A percentile compares a stretch with the other conserved stretches of the same genome.
phyloP scores from a whole-genome alignment of 805 yeast genomes.

The Zygosaccharomyces pseudorouxii region DNA sequence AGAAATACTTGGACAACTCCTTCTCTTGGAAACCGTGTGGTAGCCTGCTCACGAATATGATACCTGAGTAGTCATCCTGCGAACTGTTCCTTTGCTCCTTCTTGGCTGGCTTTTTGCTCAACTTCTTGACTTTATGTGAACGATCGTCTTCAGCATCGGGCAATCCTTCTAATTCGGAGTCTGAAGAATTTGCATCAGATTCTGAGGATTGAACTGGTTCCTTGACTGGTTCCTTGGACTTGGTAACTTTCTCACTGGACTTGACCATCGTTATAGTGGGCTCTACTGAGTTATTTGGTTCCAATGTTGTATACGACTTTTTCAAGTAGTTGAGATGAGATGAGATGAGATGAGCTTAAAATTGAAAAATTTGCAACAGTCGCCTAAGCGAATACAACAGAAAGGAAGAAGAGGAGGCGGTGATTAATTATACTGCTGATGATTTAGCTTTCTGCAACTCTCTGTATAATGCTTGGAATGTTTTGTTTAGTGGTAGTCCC shows the following conservation, averaged over 20 bases:
- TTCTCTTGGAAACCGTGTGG: slow-evolving; percentile 90
- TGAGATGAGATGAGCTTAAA: slow-evolving; percentile 18
- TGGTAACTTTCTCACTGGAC: slow-evolving; percentile 12
- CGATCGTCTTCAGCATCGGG: slow-evolving; percentile 33
- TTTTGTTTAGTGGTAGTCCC: slow-evolving; percentile 70
- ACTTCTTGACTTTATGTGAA: slow-evolving; percentile 30
- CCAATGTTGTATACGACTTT: no score
- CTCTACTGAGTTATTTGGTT: neutral
- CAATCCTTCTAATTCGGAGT: slow-evolving; percentile 33
- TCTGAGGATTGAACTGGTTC: slow-evolving; percentile 19
- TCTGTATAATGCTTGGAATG: slow-evolving; percentile 34
- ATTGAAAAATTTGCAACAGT: slow-evolving; percentile 11
- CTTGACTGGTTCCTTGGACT: slow-evolving; percentile 8
- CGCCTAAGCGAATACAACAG: slow-evolving; percentile 2
- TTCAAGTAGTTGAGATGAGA: slow-evolving; percentile 13
- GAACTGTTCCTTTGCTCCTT: slow-evolving; percentile 20
- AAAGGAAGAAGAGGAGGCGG: neutral
- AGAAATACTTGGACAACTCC: slow-evolving; percentile 69
- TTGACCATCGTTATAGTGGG: slow-evolving; percentile 4
- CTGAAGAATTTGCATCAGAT: slow-evolving; percentile 12
- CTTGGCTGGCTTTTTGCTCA: slow-evolving; percentile 22
- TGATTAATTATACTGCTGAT: neutral
- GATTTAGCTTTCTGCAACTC: neutral
- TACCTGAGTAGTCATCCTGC: slow-evolving; percentile 47
- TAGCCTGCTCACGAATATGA: slow-evolving; percentile 83